Percentiles rank a stretch among this genome's conserved stretches.
Conservation (phyloP, 2,329 filamentous ascomycete genomes). For the Pseudogymnoascus sp. region DNA sequence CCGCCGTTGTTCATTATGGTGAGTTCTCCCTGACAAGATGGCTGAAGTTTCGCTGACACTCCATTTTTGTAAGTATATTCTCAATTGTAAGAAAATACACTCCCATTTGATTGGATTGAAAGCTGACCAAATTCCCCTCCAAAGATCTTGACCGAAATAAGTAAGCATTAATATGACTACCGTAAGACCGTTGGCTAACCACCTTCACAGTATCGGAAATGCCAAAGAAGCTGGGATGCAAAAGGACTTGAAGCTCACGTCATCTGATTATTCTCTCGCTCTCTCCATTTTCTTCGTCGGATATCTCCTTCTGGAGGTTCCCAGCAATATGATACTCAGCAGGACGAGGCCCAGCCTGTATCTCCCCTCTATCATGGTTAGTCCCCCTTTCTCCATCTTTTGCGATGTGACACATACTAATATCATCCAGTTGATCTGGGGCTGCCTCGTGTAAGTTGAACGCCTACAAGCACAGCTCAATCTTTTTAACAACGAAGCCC, state of each 20-base stretch:
- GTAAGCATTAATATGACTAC: not conserved
- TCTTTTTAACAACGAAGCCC: conserved; percentile 27
- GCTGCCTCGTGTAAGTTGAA: not conserved
- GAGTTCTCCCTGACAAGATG: not conserved
- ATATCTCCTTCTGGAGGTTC: conserved; percentile 40
- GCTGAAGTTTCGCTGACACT: not conserved
- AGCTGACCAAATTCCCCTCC: not conserved
- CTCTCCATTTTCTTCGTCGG: conserved; percentile 37
- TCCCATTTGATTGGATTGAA: not conserved
- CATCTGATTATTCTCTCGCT: conserved; percentile 2
- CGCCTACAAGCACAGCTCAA: not conserved
- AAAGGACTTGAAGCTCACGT: not conserved
- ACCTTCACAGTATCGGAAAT: conserved; percentile 2
- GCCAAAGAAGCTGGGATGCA: conserved; percentile 5
- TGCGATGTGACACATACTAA: conserved; percentile 14
- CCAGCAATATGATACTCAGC: conserved; percentile 6
- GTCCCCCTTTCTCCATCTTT: not conserved
- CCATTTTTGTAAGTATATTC: not conserved
- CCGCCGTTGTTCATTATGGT: conserved; percentile 15
- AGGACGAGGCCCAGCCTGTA: conserved; percentile 27
- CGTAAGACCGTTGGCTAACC: not conserved
- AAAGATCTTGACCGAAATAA: conserved; percentile 11
- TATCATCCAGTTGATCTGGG: not conserved
- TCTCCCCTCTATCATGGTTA: conserved; percentile 42
- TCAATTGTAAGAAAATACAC: conserved; percentile 8